Evolutionary conservation across 495 filamentous ascomycete species (phyloP), one percentile per base, ranked within the genome.

Genomic region (Neurospora sp.): DNA sequence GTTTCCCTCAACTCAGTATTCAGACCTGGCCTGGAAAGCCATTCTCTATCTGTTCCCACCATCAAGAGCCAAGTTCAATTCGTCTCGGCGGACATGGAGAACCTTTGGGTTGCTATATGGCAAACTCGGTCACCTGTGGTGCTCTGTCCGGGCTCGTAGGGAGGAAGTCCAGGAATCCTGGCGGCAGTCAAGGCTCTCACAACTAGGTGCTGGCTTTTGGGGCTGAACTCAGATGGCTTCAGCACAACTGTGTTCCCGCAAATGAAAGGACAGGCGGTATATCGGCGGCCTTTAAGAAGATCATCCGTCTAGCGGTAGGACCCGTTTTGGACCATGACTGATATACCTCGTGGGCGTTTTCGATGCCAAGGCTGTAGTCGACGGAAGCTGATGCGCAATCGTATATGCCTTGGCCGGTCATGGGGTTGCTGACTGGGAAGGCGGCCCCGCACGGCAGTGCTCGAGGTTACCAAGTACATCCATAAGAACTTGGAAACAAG

Each of bases 241-340:
- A 94, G 81, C 21, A 96, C 86, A 34, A 88, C 85, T 2, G 92
- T 93, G 78, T 94, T 94, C n/a, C 93, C 92, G 4, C 88, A 89
- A 19, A 92, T 92, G 39, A 96, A 81, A 4, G 93, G 89, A 62
- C 86, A 89, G 21, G 88, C 82, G 43, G 81, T 70, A 93, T 86
- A 13, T 90, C 88, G 15, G 91, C 89, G 15, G 90, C 89, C 72
- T 87, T 88, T n/a, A 89, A 78, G 69, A 95, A 82, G 75, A 94
- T 89, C 43, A 88, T 83, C 40, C 91, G 86, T 70, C 90, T 88
- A 13, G 84, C 79, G 43, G 83, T 82, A 9, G 90, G 86, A 71
- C 86, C 86, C 1, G 85, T 87, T 62, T 86, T 83, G 38, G 84
- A 83, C 92, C 92, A 94, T 42, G 85, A 78, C 37, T 86, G 86